Percentiles rank a stretch among this genome's conserved stretches.
Evolutionary conservation across 805 yeast species (phyloP).

Genomic region (Wickerhamomyces rabaulensis): DNA sequence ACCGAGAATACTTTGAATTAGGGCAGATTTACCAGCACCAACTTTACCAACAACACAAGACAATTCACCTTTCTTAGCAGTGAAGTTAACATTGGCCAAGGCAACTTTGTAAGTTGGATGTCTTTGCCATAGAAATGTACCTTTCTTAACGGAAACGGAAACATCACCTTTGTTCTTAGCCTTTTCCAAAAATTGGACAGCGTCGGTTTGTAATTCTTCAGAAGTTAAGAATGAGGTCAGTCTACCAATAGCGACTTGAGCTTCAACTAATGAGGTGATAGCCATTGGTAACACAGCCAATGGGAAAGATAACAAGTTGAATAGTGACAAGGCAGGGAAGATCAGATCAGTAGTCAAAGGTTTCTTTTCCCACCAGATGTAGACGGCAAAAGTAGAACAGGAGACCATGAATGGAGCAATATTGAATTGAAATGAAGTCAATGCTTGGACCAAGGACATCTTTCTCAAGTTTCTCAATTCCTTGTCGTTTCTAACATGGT

Average conservation of each 20-base stretch:
- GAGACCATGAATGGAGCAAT: slow-evolving; percentile 88
- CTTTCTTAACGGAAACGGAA: slow-evolving; percentile 56
- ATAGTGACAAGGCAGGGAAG: slow-evolving; percentile 83
- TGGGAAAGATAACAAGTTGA: slow-evolving; percentile 88
- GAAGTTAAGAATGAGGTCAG: slow-evolving; percentile 66
- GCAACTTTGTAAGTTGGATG: slow-evolving; percentile 67
- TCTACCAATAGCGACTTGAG: slow-evolving; percentile 78
- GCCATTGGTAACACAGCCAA: slow-evolving; percentile 90
- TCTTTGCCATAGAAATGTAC: slow-evolving; percentile 76
- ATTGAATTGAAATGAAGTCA: slow-evolving; percentile 71
- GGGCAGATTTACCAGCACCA: slow-evolving; percentile 85
- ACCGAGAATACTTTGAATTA: slow-evolving; percentile 76
- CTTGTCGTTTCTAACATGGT: slow-evolving; percentile 79
- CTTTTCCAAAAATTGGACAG: slow-evolving; percentile 46
- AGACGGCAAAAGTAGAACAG: slow-evolving; percentile 82
- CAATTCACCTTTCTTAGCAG: slow-evolving; percentile 69
- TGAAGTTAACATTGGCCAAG: slow-evolving; percentile 54
- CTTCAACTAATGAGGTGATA: slow-evolving; percentile 79
- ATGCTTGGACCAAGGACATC: slow-evolving; percentile 69
- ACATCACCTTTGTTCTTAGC: slow-evolving; percentile 58
- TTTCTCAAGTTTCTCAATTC: slow-evolving; percentile 72
- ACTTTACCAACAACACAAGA: slow-evolving; percentile 86
- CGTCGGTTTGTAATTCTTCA: slow-evolving; percentile 79
- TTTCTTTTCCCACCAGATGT: slow-evolving; percentile 48
- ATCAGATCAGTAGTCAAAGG: slow-evolving; percentile 88